A percentile compares a stretch with the other conserved stretches of the same genome.
These are phyloP conservation scores for Venturia nashicola DNA, from an alignment of 2,329 filamentous ascomycete genomes.

Conservation along the genomic window DNA sequence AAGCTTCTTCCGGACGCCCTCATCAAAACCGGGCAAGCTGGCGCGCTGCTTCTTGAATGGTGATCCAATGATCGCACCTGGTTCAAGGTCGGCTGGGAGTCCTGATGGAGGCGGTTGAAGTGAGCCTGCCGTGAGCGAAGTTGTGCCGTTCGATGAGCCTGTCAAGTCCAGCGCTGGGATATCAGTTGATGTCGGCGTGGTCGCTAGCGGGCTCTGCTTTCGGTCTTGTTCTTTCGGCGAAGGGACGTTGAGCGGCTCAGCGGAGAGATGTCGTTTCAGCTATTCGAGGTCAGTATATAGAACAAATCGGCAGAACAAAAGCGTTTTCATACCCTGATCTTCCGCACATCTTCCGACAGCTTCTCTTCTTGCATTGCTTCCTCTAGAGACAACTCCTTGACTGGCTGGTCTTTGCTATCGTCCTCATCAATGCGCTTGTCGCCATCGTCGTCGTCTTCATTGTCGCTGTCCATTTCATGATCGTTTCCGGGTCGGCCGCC, in stretches of 20 bases:
- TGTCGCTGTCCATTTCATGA: slow-evolving; percentile 60
- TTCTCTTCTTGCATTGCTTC: slow-evolving; percentile 62
- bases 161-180: background rate
- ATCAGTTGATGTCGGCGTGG: slow-evolving; percentile 7
- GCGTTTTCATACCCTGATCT: slow-evolving; percentile 54
- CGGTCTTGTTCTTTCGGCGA: slow-evolving; percentile 5
- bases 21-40: slow-evolving; percentile 41
- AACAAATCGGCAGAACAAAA: background rate
- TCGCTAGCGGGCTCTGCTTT: slow-evolving; percentile 13
- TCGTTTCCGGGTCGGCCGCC: slow-evolving; percentile 27
- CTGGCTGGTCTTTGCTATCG: slow-evolving; percentile 28
- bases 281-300: slow-evolving; percentile 21
- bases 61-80: slow-evolving; percentile 42
- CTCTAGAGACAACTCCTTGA: slow-evolving; percentile 48
- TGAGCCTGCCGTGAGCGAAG: slow-evolving; percentile 10
- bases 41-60: slow-evolving; percentile 66
- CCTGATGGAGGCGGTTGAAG: slow-evolving; percentile 19
- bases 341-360: slow-evolving; percentile 66
- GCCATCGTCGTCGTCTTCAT: slow-evolving; percentile 53
- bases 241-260: slow-evolving; percentile 42
- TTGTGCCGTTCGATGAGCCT: slow-evolving; percentile 9
- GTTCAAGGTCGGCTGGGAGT: slow-evolving; percentile 16
- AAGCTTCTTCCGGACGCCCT: slow-evolving; percentile 26
- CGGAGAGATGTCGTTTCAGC: slow-evolving; percentile 73
- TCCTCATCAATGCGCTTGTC: slow-evolving; percentile 50